These are phyloP conservation scores for Parascedosporium putredinis DNA, from an alignment of 2,329 filamentous ascomycete species.

Conservation along the genomic window DNA sequence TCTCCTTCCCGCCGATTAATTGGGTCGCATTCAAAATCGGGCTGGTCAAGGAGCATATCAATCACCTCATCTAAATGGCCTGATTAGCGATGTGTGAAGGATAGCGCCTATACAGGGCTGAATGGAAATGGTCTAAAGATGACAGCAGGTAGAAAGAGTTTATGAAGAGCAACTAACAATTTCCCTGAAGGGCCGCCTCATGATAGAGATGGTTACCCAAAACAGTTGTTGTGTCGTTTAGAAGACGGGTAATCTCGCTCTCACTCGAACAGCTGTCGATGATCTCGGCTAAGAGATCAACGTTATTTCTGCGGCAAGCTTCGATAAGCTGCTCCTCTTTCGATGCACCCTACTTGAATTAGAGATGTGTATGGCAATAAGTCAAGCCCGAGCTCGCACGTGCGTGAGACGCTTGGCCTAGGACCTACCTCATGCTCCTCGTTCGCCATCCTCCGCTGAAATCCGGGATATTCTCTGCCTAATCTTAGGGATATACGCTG, in stretches of 20 bases:
- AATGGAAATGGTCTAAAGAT: background rate
- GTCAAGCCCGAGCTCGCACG: background rate
- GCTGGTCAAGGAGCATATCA: slow-evolving; percentile 72
- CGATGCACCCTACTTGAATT: slow-evolving; percentile 60
- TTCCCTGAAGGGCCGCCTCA: slow-evolving; percentile 74
- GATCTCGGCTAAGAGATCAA: slow-evolving; percentile 68
- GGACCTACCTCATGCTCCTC: slow-evolving; percentile 6
- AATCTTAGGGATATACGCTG: background rate
- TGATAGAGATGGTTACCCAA: slow-evolving; percentile 86
- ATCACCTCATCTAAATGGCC: slow-evolving; percentile 58
- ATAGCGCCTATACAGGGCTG: background rate
- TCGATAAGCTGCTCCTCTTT: slow-evolving; percentile 79
- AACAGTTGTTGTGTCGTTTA: slow-evolving; percentile 78
- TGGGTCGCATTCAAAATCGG: slow-evolving; percentile 77
- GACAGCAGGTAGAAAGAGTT: background rate
- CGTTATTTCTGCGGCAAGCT: slow-evolving; percentile 88
- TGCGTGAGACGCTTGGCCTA: background rate
- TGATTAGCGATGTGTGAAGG: background rate
- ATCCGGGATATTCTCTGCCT: background rate
- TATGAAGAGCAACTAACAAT: slow-evolving; percentile 61
- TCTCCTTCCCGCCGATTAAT: slow-evolving; percentile 60
- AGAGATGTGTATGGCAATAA: background rate
- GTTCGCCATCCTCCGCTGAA: background rate
- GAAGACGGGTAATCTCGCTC: slow-evolving; percentile 59
- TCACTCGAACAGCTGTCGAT: slow-evolving; percentile 51